Conservation (phyloP, 2,329 filamentous ascomycete genomes). For the Colletotrichum tofieldiae region DNA sequence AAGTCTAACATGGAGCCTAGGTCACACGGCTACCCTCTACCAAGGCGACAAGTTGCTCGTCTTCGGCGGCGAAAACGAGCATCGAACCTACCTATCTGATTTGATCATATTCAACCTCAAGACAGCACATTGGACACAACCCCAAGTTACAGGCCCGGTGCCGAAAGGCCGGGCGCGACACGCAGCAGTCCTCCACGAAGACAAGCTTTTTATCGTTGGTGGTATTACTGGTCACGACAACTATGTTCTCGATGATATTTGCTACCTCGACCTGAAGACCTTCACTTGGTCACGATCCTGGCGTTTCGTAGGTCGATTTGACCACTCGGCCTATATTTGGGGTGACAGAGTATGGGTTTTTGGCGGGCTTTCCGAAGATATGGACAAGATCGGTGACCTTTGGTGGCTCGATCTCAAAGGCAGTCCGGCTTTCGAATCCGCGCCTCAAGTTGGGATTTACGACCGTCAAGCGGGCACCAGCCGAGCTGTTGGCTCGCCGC, state of each 20-base stretch:
- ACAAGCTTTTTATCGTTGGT: slow-evolving; percentile 95
- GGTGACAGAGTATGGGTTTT: slow-evolving; percentile 95
- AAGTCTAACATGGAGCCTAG: slow-evolving; percentile 59
- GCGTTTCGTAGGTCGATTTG: slow-evolving; percentile 95
- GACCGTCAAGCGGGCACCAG: slow-evolving; percentile 62
- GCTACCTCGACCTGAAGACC: slow-evolving; percentile 96
- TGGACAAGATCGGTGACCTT: slow-evolving; percentile 96
- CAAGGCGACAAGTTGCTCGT: slow-evolving; percentile 96
- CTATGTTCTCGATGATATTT: slow-evolving; percentile 94
- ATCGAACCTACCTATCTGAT: slow-evolving; percentile 94
- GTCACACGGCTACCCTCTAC: slow-evolving; percentile 95
- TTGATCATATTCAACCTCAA: slow-evolving; percentile 96
- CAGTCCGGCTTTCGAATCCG: slow-evolving; percentile 85
- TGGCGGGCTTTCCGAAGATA: slow-evolving; percentile 93
- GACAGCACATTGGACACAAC: slow-evolving; percentile 95
- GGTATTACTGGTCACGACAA: slow-evolving; percentile 96
- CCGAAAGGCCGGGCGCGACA: slow-evolving; percentile 94
- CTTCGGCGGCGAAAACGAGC: slow-evolving; percentile 98
- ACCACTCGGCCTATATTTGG: slow-evolving; percentile 96
- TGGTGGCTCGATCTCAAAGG: slow-evolving; percentile 98
- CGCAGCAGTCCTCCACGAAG: slow-evolving; percentile 93
- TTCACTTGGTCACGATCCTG: slow-evolving; percentile 98
- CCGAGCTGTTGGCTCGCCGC: slow-evolving; percentile 65
- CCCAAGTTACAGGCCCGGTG: slow-evolving; percentile 85
- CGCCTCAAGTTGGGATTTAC: slow-evolving; percentile 70